Percentiles rank a stretch among this genome's conserved stretches.
These are phyloP conservation scores for Acanthamoeba royreba DNA, from an alignment of 208 protist species.

Conservation along the genomic window DNA sequence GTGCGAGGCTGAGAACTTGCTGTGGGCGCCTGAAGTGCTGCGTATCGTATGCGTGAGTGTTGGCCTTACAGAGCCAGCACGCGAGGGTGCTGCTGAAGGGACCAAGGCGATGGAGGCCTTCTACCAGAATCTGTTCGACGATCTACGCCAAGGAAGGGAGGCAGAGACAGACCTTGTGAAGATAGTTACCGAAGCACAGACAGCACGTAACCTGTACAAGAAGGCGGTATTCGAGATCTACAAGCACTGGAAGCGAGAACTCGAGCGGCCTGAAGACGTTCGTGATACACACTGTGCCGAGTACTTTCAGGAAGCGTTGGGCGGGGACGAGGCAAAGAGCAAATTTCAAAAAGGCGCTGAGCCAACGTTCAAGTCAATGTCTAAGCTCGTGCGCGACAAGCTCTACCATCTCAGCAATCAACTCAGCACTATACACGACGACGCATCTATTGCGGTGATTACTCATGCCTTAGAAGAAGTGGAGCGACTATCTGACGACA, in stretches of 20 bases:
- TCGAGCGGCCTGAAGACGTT: not conserved
- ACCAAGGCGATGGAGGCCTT: not conserved
- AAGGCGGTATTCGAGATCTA: not conserved
- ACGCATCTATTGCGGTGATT: too few species aligned
- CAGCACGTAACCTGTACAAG: not conserved
- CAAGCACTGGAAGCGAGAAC: not conserved
- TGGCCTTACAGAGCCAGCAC: too few species aligned
- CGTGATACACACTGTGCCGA: not conserved
- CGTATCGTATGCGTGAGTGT: too few species aligned
- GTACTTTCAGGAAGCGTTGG: not conserved
- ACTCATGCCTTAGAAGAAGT: too few species aligned
- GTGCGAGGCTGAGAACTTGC: not conserved
- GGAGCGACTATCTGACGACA: not conserved
- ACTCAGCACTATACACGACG: not conserved
- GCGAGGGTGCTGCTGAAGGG: too few species aligned
- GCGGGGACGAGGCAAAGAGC: too few species aligned
- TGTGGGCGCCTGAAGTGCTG: not conserved
- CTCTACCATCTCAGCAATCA: not conserved
- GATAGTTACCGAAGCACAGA: not conserved
- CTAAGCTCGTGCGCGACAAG: not conserved
- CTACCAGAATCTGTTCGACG: not conserved
- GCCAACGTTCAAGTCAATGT: not conserved
- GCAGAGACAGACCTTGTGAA: not conserved
- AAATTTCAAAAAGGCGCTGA: not conserved
- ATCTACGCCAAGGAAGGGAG: not conserved